A percentile compares a stretch with the other conserved stretches of the same genome.
These are phyloP conservation scores for Globisporangium iwayamae DNA, from an alignment of 352 stramenopile species.

Conservation along the genomic window DNA sequence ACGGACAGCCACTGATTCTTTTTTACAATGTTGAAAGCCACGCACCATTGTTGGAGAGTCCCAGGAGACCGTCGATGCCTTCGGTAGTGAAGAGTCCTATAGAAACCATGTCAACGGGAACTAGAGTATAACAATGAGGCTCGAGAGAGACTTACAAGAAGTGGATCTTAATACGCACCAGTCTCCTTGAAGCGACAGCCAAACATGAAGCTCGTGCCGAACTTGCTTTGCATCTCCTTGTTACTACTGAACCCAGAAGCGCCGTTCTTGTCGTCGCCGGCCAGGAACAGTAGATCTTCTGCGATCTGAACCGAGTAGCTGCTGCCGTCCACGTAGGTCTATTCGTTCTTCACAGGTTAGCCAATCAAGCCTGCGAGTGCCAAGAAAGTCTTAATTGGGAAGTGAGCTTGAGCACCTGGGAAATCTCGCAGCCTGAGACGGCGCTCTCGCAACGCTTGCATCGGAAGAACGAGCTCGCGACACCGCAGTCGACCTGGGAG, in stretches of 20 bases:
- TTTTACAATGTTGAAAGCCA: neutral
- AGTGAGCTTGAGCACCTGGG: slow-evolving; percentile 22
- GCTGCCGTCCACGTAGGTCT: slow-evolving; percentile 79
- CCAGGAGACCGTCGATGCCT: slow-evolving; percentile 76
- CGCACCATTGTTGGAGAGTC: slow-evolving; percentile 54
- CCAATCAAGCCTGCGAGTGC: neutral
- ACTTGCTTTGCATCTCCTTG: slow-evolving; percentile 21
- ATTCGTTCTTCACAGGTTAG: neutral
- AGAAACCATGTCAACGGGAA: neutral
- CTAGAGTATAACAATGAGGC: neutral
- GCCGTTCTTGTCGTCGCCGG: slow-evolving; percentile 43
- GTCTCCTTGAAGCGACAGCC: slow-evolving; percentile 73
- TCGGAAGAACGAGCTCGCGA: slow-evolving; percentile 36
- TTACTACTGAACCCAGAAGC: neutral
- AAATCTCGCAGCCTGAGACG: slow-evolving; percentile 50
- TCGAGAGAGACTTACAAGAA: neutral
- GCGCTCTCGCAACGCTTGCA: slow-evolving; percentile 41
- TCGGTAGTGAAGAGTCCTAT: slow-evolving; percentile 58
- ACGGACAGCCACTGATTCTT: neutral
- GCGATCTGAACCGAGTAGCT: slow-evolving; percentile 73
- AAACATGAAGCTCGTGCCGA: slow-evolving; percentile 72
- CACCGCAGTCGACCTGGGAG: slow-evolving; percentile 54
- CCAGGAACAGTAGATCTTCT: slow-evolving; percentile 72
- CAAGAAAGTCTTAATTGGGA: neutral
- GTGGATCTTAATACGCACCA: slow-evolving; percentile 14